A percentile compares a stretch with the other conserved stretches of the same genome.
Evolutionary conservation across 2,329 filamentous ascomycete genomes (phyloP).

Genomic region (Epichloe sibirici): DNA sequence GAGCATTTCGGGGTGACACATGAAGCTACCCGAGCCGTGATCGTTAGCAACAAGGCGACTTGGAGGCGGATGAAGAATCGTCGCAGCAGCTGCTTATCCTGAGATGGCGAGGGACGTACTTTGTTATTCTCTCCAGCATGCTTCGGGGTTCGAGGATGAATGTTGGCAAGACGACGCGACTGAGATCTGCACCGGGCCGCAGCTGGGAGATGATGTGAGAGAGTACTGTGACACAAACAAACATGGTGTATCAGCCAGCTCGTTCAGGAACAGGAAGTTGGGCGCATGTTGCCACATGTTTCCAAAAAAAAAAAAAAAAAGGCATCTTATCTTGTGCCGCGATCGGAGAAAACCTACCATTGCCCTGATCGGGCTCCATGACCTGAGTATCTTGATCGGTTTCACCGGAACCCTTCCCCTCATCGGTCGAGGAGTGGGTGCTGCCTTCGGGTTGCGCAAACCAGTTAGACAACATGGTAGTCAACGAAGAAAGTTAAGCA

Average conservation of each 20-base stretch:
- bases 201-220: constrained; percentile 96
- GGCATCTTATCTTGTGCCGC: not conserved
- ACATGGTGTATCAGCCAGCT: not conserved
- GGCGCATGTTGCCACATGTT: not conserved
- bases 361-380: constrained; percentile 87
- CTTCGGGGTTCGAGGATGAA: constrained; percentile 96
- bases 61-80: not conserved
- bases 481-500: constrained; percentile 8
- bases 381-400: constrained; percentile 61
- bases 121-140: constrained; percentile 97
- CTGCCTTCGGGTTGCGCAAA: constrained; percentile 30
- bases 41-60: not conserved
- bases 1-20: constrained; percentile 96
- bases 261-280: not conserved
- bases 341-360: constrained; percentile 48
- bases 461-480: constrained; percentile 31
- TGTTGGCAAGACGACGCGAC: constrained; percentile 85
- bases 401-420: constrained; percentile 27
- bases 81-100: not conserved
- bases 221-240: constrained; percentile 49
- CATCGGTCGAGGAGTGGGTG: constrained; percentile 45
- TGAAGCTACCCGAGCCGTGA: constrained; percentile 56
- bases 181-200: constrained; percentile 87
- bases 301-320: no score
- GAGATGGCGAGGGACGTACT: constrained; percentile 43